Conservation (phyloP, 2,329 filamentous ascomycete genomes). For the Ceratocystiopsis minuta region DNA sequence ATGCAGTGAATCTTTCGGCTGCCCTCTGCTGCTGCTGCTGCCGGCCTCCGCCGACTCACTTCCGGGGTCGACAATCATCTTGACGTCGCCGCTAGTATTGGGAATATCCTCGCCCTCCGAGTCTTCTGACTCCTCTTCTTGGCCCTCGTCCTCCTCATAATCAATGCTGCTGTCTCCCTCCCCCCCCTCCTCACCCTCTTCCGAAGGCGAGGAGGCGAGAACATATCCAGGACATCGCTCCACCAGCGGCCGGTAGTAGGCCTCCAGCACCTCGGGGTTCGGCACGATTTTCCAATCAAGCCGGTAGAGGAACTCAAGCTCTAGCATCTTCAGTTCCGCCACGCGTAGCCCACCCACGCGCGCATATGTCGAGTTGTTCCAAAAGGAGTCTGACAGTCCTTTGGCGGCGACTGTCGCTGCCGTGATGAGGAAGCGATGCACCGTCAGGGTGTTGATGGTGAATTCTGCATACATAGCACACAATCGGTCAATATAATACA, state of each 20-base stretch:
- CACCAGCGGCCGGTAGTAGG: constrained; percentile 82
- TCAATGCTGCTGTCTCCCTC: no score
- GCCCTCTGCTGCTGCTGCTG: no score
- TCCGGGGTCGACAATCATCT: no score
- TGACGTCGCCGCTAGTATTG: neutral
- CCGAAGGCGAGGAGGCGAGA: no score
- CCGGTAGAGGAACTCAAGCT: constrained; percentile 80
- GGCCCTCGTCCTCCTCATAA: no score
- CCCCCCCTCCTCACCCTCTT: no score
- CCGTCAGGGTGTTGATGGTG: constrained; percentile 87
- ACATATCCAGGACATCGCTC: constrained; percentile 41
- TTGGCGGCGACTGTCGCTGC: constrained; percentile 92
- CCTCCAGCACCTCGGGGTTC: constrained; percentile 78
- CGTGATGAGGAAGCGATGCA: constrained; percentile 92
- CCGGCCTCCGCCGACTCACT: no score
- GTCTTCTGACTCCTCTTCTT: constrained; percentile 12
- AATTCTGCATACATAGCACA: constrained; percentile 87
- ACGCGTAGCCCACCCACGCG: constrained; percentile 83
- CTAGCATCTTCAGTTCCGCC: constrained; percentile 73
- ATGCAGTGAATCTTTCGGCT: no score
- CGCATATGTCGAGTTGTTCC: constrained; percentile 95
- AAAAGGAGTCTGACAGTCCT: constrained; percentile 89
- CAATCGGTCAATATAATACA: constrained; percentile 93
- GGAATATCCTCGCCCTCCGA: constrained; percentile 14
- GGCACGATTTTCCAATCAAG: constrained; percentile 97